Conservation (phyloP, 2,329 filamentous ascomycete species). For the Aspergillus costaricaensis region DNA sequence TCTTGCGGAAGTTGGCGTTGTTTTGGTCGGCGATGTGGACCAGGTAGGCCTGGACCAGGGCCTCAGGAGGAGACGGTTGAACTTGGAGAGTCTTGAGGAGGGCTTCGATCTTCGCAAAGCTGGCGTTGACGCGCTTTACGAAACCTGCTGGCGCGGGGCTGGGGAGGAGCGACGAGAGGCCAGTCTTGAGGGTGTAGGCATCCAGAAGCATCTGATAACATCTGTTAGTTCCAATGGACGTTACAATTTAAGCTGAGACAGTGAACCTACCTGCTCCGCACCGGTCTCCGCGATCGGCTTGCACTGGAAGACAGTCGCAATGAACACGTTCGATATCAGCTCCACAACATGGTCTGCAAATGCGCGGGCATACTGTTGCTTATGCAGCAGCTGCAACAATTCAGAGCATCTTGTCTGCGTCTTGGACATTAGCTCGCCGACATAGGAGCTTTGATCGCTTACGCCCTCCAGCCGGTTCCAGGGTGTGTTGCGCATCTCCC, state of each 20-base stretch:
- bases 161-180: slow-evolving; percentile 51
- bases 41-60: slow-evolving; percentile 92
- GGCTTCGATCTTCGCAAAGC: slow-evolving; percentile 84
- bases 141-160: slow-evolving; percentile 67
- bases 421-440: slow-evolving; percentile 74
- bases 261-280: slow-evolving; percentile 72
- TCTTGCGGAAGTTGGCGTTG: slow-evolving; percentile 93
- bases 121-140: slow-evolving; percentile 79
- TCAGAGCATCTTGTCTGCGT: slow-evolving; percentile 72
- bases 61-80: slow-evolving; percentile 84
- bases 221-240: slow-evolving; percentile 11
- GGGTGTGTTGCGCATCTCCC: slow-evolving; percentile 94
- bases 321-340: slow-evolving; percentile 74
- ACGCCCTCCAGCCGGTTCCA: slow-evolving; percentile 94
- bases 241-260: neutral
- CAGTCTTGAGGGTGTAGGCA: slow-evolving; percentile 69
- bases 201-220: slow-evolving; percentile 80
- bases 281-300: slow-evolving; percentile 90
- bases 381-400: slow-evolving; percentile 75
- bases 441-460: slow-evolving; percentile 90
- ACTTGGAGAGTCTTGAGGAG: slow-evolving; percentile 97
- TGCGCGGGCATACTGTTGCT: slow-evolving; percentile 89
- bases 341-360: slow-evolving; percentile 98
- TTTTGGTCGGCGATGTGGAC: slow-evolving; percentile 95
- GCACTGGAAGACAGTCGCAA: slow-evolving; percentile 83